Evolutionary conservation across 1,284 basidiomycete genomes (phyloP).

Genomic region (Leccinum pachyderme): DNA sequence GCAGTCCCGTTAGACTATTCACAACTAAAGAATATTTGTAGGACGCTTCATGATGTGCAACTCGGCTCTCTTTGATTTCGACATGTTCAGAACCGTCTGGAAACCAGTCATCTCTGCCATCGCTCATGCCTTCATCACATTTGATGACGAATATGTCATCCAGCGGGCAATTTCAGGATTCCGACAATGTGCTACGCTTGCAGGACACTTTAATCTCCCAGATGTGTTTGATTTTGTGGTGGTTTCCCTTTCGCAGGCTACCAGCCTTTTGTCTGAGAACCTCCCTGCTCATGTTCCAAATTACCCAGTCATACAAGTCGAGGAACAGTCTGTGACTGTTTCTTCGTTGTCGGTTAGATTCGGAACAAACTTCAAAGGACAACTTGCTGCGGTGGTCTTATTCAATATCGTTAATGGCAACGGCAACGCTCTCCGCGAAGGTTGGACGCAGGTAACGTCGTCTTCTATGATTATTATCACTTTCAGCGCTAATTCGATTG

Average conservation of each 20-base stretch:
- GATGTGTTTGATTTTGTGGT: constrained; percentile 98
- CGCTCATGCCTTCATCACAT: constrained; percentile 91
- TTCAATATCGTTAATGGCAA: constrained; percentile 99
- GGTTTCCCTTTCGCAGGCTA: constrained; percentile 86
- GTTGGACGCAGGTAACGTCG: constrained; percentile 80
- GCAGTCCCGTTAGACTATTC: not conserved
- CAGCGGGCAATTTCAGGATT: constrained; percentile 95
- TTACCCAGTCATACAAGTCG: constrained; percentile 91
- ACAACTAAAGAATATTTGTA: constrained; percentile 31
- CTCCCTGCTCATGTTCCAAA: constrained; percentile 75
- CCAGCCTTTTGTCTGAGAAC: constrained; percentile 75
- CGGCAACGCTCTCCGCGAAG: constrained; percentile 90
- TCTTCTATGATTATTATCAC: not conserved
- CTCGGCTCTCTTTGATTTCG: constrained; percentile 78
- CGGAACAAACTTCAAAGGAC: constrained; percentile 93
- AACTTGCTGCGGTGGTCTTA: constrained; percentile 94
- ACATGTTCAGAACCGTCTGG: constrained; percentile 94
- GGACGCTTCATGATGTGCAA: constrained; percentile 81
- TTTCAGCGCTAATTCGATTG: constrained; percentile 4
- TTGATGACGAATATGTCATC: constrained; percentile 95
- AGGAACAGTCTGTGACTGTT: constrained; percentile 85
- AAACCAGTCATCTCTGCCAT: constrained; percentile 89
- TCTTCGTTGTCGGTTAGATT: constrained; percentile 92
- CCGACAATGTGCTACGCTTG: constrained; percentile 92
- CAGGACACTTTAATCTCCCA: constrained; percentile 83